Evolutionary conservation across 352 stramenopile genomes (phyloP), one percentile per base, ranked within the genome.

Genomic region (Phytopythium kandeliae): DNA sequence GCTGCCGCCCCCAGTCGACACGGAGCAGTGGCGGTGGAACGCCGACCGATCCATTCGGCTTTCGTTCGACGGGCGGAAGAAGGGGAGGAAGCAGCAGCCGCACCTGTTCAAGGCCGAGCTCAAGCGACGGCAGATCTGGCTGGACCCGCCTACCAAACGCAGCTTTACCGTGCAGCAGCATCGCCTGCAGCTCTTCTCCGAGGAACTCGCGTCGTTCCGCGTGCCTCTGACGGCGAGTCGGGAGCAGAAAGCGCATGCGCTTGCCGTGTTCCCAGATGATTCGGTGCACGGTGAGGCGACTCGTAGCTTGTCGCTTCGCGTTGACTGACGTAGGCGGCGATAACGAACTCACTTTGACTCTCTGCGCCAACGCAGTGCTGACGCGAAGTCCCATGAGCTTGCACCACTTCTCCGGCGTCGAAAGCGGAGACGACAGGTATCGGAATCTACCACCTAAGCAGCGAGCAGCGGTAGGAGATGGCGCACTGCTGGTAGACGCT

Each of bases 241-340:
- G 9, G 76, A 76, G 34, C 79, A 90, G 58, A 63, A 60, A 36
- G 71, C 74, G 12, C 64, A 79, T n/a, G 62, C 58, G 8, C 72
- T 90, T 57, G 58, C 62, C 2, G 62, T 79, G 2, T 72, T 84
- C n/a, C 70, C 70, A 0, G 75, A 86, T 30, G 66, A 78, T 36
- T 85, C 79, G 1, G 47, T 90, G 8, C 79, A 90, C 26, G 78
- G 78, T 89, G 62, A 21, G 47, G n/a, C n/a, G n/a, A n/a, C n/a
- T n/a, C n/a, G n/a, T n/a, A n/a, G n/a, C n/a, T n/a, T n/a, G n/a
- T n/a, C n/a, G n/a, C n/a, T n/a, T n/a, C n/a, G n/a, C n/a, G n/a
- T n/a, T n/a, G n/a, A n/a, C n/a, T n/a, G n/a, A n/a, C n/a, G n/a
- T n/a, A n/a, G n/a, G n/a, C n/a, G n/a, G n/a, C n/a, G n/a, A n/a